Conservation (phyloP, 352 stramenopile species). For the Discostella stelligera region DNA sequence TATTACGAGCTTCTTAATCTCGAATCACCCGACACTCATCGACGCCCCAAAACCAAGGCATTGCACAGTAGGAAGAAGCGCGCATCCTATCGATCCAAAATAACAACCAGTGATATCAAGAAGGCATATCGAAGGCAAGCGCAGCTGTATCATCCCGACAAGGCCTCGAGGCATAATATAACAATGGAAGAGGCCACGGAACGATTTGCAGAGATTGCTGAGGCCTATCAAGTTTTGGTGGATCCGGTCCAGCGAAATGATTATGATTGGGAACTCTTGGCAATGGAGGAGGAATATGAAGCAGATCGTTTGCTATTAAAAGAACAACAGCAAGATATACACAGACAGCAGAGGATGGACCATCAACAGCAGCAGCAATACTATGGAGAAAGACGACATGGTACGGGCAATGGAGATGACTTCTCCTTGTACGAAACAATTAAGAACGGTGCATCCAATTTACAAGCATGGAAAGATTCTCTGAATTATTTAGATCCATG, state of each 20-base stretch:
- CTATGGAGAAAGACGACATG: slow-evolving; percentile 6
- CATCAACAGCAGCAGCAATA: slow-evolving; percentile 4
- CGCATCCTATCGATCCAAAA: slow-evolving; percentile 40
- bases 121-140: slow-evolving; percentile 74
- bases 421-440: slow-evolving; percentile 46
- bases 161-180: slow-evolving; percentile 48
- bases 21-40: slow-evolving; percentile 36
- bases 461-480: slow-evolving; percentile 46
- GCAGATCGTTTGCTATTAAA: slow-evolving; percentile 48
- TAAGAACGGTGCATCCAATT: slow-evolving; percentile 41
- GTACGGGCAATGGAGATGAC: slow-evolving; percentile 13
- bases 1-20: slow-evolving; percentile 48
- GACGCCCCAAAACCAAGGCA: slow-evolving; percentile 25
- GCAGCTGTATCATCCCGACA: slow-evolving; percentile 74
- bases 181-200: slow-evolving; percentile 61
- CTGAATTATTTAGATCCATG: slow-evolving; percentile 63
- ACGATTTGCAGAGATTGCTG: slow-evolving; percentile 68
- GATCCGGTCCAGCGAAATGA: slow-evolving; percentile 56
- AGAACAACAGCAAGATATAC: slow-evolving; percentile 26
- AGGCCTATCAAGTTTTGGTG: slow-evolving; percentile 70
- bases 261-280: slow-evolving; percentile 69
- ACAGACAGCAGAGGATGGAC: slow-evolving; percentile 12
- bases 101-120: slow-evolving; percentile 58
- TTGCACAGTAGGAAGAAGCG: slow-evolving; percentile 39
- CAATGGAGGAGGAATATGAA: slow-evolving; percentile 55